Evolutionary conservation across 176 grass and related monocot genomes (phyloP), one percentile per base, ranked within the genome.

Genomic region (Rhynchospora pubera): DNA sequence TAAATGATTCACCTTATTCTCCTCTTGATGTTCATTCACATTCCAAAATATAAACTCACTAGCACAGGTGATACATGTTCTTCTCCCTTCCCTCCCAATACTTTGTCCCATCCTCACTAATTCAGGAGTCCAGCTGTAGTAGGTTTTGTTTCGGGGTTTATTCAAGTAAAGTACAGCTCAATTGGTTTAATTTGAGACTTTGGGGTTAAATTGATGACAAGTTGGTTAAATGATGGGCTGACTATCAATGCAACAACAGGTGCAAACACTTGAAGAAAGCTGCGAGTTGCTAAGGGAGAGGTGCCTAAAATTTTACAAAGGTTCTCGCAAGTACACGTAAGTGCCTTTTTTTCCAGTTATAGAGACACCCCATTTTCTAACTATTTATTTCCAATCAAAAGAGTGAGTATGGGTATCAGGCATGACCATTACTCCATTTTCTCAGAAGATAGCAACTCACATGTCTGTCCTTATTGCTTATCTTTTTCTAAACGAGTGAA

Each of bases 281-380:
- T 83, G 90, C 56, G 93, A 99, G 83, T 84, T 87, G 50, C 85
- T 99, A 21, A 88, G 97, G 86, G 97, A 99, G 74, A 93, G 93
- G 84, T 96, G 93, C 64, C 83, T 96, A 79, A 99, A 93, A 88
- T 99, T 99, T 84, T 90, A 99, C 77, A 99, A 99, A 93, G 93
- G 93, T 74, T 99, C 90, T 83, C 93, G 88, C 77, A 99, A 96
- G 72, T 99, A 99, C 76, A 99, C 97, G 97, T 99, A 85, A 93
- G 97, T 91, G 68, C n/a, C 30, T 79, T 23, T 71, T n/a, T 70
- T 73, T 55, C 52, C 32, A 26, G 10, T 55, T 76, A 32, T 53
- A 13, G 13, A 81, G n/a, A 66, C 52, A 21, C 19, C 51, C 12
- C 46, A 55, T 55, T 71, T 10, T 82, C 10, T 13, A 7, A 65